phyloP scores from a whole-genome alignment of 306 rosid genomes.

The Mucuna pruriens region DNA sequence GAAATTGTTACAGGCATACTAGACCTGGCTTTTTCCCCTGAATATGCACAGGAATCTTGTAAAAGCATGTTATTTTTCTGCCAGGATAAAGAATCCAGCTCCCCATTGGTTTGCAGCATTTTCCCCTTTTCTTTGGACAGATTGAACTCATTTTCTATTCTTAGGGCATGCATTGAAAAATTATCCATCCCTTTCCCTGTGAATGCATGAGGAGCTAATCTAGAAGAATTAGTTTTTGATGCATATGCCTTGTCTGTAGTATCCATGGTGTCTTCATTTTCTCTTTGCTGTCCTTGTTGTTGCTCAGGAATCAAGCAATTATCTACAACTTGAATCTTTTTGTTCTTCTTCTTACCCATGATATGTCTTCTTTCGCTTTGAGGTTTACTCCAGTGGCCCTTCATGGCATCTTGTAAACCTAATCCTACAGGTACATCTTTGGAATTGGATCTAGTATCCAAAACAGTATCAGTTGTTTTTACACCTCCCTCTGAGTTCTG shows the following conservation, averaged over 20 bases:
- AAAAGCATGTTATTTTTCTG: conserved; percentile 48
- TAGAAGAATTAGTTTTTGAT: conserved; percentile 43
- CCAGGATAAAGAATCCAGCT: conserved; percentile 47
- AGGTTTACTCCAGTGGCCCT: conserved; percentile 48
- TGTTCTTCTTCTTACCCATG: conserved; percentile 64
- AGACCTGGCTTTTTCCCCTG: conserved; percentile 56
- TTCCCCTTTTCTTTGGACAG: conserved; percentile 64
- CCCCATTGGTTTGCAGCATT: conserved; percentile 53
- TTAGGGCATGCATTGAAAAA: conserved; percentile 45
- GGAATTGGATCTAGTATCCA: conserved; percentile 48
- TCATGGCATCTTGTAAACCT: conserved; percentile 46
- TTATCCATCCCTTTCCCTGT: conserved; percentile 47
- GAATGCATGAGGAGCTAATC: conserved; percentile 43
- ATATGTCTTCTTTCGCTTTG: conserved; percentile 54
- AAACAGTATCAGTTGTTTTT: conserved; percentile 41
- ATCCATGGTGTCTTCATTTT: conserved; percentile 45
- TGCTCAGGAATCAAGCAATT: conserved; percentile 50
- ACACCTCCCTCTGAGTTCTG: conserved; percentile 47
- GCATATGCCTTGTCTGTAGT: conserved; percentile 40
- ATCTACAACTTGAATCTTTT: conserved; percentile 51
- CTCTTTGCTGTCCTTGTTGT: conserved; percentile 45
- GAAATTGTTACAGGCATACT: conserved; percentile 45
- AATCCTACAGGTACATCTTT: conserved; percentile 47
- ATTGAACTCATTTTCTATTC: conserved; percentile 58
- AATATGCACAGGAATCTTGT: conserved; percentile 43